Evolutionary conservation across 768 basidiomycete species (phyloP).

Genomic region (Tylopilus cervinicoccineus): DNA sequence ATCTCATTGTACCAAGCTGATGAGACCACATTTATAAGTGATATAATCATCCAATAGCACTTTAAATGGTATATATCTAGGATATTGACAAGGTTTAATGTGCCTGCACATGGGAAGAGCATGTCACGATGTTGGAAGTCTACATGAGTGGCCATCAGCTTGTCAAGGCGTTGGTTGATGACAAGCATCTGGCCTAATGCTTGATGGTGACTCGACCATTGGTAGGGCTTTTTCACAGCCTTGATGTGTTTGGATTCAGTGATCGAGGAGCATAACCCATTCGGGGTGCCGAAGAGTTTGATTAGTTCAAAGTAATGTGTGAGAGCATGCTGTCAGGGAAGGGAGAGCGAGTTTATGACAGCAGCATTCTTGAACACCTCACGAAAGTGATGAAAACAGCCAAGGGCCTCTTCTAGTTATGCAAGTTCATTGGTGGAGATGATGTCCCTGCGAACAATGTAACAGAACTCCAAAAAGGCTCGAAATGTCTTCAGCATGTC

Average conservation of each 20-base stretch:
- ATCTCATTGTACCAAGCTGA: no score
- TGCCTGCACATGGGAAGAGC: conserved; percentile 7
- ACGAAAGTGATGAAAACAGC: conserved; percentile 20
- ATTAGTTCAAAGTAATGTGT: conserved; percentile 10
- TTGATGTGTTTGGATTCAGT: conserved; percentile 35
- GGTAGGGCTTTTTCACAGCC: conserved; percentile 35
- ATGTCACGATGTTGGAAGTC: conserved; percentile 16
- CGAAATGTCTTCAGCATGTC: neutral
- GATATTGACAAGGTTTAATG: no score
- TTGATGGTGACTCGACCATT: conserved; percentile 20
- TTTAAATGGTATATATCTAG: no score
- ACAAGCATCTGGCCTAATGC: conserved; percentile 31
- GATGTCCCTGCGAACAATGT: neutral
- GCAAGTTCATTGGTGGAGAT: neutral
- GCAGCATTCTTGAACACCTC: conserved; percentile 13
- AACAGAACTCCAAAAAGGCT: neutral
- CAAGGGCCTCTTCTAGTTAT: neutral
- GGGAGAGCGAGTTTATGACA: conserved; percentile 5
- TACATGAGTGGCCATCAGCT: conserved; percentile 16
- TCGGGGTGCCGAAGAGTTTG: conserved; percentile 28
- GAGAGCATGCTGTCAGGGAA: neutral
- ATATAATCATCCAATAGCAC: no score
- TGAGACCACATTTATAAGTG: no score
- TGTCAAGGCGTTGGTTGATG: conserved; percentile 28
- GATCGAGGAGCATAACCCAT: conserved; percentile 36